phyloP scores from a whole-genome alignment of 1,139 yeast species.

The Hemisphaericaspora xylanilytica region DNA sequence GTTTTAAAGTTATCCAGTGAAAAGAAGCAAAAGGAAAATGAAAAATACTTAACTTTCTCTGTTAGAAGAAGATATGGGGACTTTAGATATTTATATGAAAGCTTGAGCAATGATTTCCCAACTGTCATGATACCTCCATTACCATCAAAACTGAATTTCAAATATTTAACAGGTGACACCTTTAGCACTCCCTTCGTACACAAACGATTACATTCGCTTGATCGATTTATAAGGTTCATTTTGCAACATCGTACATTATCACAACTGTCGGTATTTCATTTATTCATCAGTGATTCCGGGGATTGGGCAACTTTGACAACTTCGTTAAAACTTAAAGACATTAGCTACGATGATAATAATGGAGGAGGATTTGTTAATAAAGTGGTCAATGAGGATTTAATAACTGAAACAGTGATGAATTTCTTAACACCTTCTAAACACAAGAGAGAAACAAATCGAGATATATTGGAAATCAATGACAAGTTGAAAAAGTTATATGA shows the following conservation, averaged over 20 bases:
- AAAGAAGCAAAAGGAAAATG: slow-evolving; percentile 12
- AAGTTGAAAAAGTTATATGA: slow-evolving; percentile 81
- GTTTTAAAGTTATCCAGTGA: slow-evolving; percentile 32
- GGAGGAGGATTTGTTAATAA: slow-evolving; percentile 34
- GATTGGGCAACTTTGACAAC: slow-evolving; percentile 85
- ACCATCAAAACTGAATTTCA: slow-evolving; percentile 89
- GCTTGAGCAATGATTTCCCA: slow-evolving; percentile 74
- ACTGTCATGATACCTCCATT: slow-evolving; percentile 88
- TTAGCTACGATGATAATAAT: slow-evolving; percentile 21
- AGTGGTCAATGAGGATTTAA: slow-evolving; percentile 56
- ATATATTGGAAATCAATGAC: slow-evolving; percentile 80
- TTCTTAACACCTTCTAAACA: slow-evolving; percentile 76
- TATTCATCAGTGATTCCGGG: slow-evolving; percentile 69
- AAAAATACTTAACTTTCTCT: slow-evolving; percentile 38
- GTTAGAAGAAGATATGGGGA: slow-evolving; percentile 82
- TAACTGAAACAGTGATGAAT: slow-evolving; percentile 87
- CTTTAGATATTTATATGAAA: slow-evolving; percentile 73
- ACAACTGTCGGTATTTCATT: slow-evolving; percentile 67
- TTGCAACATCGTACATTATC: slow-evolving; percentile 71
- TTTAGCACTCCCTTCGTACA: slow-evolving; percentile 77
- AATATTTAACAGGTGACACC: slow-evolving; percentile 93
- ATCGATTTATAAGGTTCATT: slow-evolving; percentile 71
- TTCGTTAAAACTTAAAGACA: slow-evolving; percentile 47
- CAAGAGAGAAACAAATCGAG: slow-evolving; percentile 69
- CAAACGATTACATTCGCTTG: slow-evolving; percentile 80